These are phyloP conservation scores for Bipolaris cookei DNA, from an alignment of 2,329 filamentous ascomycete genomes.

Conservation along the genomic window DNA sequence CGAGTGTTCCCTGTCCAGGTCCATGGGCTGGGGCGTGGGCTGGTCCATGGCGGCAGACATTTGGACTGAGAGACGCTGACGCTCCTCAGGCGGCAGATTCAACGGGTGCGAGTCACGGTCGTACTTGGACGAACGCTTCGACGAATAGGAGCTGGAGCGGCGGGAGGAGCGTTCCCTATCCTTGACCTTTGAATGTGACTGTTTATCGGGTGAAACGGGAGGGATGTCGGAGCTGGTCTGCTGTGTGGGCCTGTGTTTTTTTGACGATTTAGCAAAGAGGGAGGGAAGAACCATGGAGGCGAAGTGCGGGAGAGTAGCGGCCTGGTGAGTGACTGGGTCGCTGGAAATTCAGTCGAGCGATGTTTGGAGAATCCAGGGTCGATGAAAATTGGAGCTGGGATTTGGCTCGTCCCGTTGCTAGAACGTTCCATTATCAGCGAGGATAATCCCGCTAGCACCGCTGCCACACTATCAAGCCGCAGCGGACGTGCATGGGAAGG, in stretches of 20 bases:
- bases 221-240: slow-evolving; percentile 39
- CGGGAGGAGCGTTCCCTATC: slow-evolving; percentile 40
- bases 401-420: slow-evolving; percentile 36
- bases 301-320: slow-evolving; percentile 27
- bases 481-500: slow-evolving; percentile 31
- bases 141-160: slow-evolving; percentile 42
- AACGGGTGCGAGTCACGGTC: slow-evolving; percentile 82
- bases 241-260: slow-evolving; percentile 41
- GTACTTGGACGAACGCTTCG: slow-evolving; percentile 49
- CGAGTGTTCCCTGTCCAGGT: slow-evolving; percentile 71
- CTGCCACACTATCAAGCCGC: slow-evolving; percentile 28
- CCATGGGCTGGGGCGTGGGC: slow-evolving; percentile 68
- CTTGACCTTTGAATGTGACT: slow-evolving; percentile 40
- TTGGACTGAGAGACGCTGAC: slow-evolving; percentile 73
- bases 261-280: slow-evolving; percentile 47
- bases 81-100: slow-evolving; percentile 88
- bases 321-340: slow-evolving; percentile 32
- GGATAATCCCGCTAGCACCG: slow-evolving; percentile 25
- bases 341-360: slow-evolving; percentile 39
- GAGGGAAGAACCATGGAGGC: slow-evolving; percentile 49
- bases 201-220: slow-evolving; percentile 50
- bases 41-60: slow-evolving; percentile 67
- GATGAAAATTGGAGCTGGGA: slow-evolving; percentile 33
- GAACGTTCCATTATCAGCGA: slow-evolving; percentile 40
- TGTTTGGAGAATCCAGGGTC: slow-evolving; percentile 37